Conservation (phyloP, 2,329 filamentous ascomycete genomes). For the Onygena corvina region DNA sequence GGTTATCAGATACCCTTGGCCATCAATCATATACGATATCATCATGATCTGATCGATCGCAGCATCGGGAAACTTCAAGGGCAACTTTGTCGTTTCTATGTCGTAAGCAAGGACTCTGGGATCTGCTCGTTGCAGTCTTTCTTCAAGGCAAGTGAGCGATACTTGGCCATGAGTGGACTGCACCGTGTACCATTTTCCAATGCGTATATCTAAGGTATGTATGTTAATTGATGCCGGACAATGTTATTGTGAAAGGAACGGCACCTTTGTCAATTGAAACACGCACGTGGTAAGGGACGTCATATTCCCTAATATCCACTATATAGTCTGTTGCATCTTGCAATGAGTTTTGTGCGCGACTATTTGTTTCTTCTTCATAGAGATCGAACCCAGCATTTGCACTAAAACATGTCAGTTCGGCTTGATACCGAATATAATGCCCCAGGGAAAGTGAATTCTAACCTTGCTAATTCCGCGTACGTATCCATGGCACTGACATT, state of each 20-base stretch:
- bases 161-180: slow-evolving; percentile 86
- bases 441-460: slow-evolving; percentile 6
- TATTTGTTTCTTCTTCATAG: slow-evolving; percentile 81
- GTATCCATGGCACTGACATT: slow-evolving; percentile 95
- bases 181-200: slow-evolving; percentile 93
- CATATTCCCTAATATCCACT: slow-evolving; percentile 97
- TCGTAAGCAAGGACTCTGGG: slow-evolving; percentile 98
- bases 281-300: slow-evolving; percentile 97
- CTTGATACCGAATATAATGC: not conserved
- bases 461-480: slow-evolving; percentile 91
- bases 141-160: slow-evolving; percentile 72
- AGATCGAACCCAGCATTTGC: slow-evolving; percentile 79
- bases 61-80: slow-evolving; percentile 91
- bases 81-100: slow-evolving; percentile 94
- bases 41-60: slow-evolving; percentile 97
- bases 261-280: slow-evolving; percentile 88
- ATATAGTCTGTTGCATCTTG: slow-evolving; percentile 92
- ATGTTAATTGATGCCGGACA: slow-evolving; percentile 16
- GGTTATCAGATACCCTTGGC: slow-evolving; percentile 92
- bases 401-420: slow-evolving; percentile 32
- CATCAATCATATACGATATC: slow-evolving; percentile 99
- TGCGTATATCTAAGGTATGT: slow-evolving; percentile 61
- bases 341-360: slow-evolving; percentile 65
- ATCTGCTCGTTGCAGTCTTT: slow-evolving; percentile 78
- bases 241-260: not conserved